Conservation (phyloP, 345 rosid species). For the Hibiscus tridactylites region DNA sequence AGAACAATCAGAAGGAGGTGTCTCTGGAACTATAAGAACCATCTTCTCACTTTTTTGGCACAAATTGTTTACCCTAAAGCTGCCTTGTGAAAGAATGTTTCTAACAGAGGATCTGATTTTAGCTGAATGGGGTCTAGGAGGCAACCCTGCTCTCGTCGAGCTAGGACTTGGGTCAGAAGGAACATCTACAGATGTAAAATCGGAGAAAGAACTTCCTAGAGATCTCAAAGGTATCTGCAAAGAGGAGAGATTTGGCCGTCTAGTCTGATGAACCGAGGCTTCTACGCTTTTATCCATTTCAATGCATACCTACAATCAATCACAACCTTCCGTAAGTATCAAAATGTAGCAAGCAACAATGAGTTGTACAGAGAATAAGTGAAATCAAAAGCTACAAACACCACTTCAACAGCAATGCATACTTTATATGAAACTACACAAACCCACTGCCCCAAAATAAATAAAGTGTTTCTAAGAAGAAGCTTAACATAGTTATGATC, state of each 20-base stretch:
- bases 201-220: constrained; percentile 21
- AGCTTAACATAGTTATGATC: neutral
- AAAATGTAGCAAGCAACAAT: neutral
- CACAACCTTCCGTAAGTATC: neutral
- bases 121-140: constrained; percentile 46
- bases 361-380: neutral
- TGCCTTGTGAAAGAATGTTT: constrained; percentile 35
- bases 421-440: neutral
- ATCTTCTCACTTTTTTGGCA: constrained; percentile 32
- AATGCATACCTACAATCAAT: constrained; percentile 8
- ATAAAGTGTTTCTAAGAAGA: neutral
- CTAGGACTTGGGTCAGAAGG: constrained; percentile 28
- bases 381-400: neutral
- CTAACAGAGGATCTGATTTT: constrained; percentile 33
- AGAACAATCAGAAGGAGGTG: constrained; percentile 26
- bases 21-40: constrained; percentile 30
- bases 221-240: constrained; percentile 45
- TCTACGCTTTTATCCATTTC: constrained; percentile 10
- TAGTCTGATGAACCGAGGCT: constrained; percentile 20
- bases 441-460: neutral
- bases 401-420: neutral
- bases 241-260: constrained; percentile 35
- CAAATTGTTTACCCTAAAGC: constrained; percentile 26
- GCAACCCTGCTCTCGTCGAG: constrained; percentile 28
- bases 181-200: constrained; percentile 22